A percentile compares a stretch with the other conserved stretches of the same genome.
Conservation (phyloP, 306 rosid species). For the Medicago arabica region DNA sequence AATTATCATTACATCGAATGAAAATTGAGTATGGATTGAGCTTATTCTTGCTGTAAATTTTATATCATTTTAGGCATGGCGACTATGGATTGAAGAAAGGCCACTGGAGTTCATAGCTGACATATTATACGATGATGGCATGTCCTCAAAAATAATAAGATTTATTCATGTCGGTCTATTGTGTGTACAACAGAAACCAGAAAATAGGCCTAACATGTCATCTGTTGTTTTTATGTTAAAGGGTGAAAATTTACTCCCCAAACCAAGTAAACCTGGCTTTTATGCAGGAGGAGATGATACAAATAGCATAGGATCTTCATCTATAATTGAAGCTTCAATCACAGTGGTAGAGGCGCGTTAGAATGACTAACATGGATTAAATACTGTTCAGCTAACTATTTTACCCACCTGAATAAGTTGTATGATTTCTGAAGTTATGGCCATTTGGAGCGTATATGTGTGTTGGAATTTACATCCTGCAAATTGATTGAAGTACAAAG, state of each 20-base stretch:
- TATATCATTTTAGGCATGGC: not conserved
- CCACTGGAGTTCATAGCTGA: not conserved
- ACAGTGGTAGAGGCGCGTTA: not conserved
- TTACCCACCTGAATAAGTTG: too few relatives aligned
- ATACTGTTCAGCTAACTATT: too few relatives aligned
- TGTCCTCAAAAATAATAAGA: not conserved
- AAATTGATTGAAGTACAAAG: too few relatives aligned
- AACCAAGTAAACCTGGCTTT: not conserved
- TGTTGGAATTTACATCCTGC: too few relatives aligned
- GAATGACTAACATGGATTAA: not conserved
- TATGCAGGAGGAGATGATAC: not conserved
- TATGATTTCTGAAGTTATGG: too few relatives aligned
- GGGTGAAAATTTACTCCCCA: not conserved
- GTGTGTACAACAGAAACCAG: slow-evolving; percentile 14
- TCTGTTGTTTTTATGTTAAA: not conserved
- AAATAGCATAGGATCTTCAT: not conserved
- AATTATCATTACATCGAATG: not conserved
- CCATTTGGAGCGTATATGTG: too few relatives aligned
- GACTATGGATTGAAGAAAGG: not conserved
- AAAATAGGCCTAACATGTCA: slow-evolving; percentile 12
- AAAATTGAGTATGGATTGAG: not conserved
- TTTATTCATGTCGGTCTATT: not conserved
- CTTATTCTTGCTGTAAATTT: not conserved
- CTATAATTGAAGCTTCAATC: not conserved
- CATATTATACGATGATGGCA: not conserved